These are phyloP conservation scores for Pseudoperonospora humuli DNA, from an alignment of 352 stramenopile genomes.

Conservation along the genomic window DNA sequence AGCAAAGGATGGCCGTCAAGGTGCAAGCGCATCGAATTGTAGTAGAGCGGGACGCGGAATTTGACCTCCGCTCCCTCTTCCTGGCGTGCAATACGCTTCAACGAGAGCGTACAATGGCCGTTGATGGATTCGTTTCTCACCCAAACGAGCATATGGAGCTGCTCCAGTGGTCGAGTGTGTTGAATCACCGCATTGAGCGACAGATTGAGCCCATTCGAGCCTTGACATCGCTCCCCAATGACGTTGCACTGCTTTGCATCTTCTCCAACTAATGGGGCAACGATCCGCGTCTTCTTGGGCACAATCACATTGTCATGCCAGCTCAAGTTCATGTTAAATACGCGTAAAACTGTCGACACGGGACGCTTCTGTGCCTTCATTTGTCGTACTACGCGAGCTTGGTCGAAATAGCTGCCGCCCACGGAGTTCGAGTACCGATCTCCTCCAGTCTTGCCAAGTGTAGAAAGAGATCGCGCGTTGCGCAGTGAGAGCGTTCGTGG, in stretches of 20 bases:
- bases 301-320: slow-evolving; percentile 70
- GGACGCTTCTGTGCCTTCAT: slow-evolving; percentile 45
- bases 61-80: slow-evolving; percentile 62
- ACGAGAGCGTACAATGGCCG: slow-evolving; percentile 72
- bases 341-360: slow-evolving; percentile 59
- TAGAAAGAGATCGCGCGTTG: slow-evolving; percentile 50
- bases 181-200: slow-evolving; percentile 72
- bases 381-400: slow-evolving; percentile 57
- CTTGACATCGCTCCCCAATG: slow-evolving; percentile 57
- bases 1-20: slow-evolving; percentile 62
- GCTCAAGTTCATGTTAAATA: slow-evolving; percentile 70
- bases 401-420: slow-evolving; percentile 68
- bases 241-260: slow-evolving; percentile 71
- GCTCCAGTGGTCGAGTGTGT: slow-evolving; percentile 55
- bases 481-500: slow-evolving; percentile 16
- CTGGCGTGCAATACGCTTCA: slow-evolving; percentile 68
- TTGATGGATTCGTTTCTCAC: slow-evolving; percentile 73
- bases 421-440: slow-evolving; percentile 26
- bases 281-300: slow-evolving; percentile 67
- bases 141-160: slow-evolving; percentile 83
- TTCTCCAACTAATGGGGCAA: slow-evolving; percentile 68
- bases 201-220: slow-evolving; percentile 43
- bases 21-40: slow-evolving; percentile 72
- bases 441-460: slow-evolving; percentile 17
- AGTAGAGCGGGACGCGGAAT: slow-evolving; percentile 70